phyloP scores from a whole-genome alignment of 805 yeast species.

The Spathaspora hagerdaliae region DNA sequence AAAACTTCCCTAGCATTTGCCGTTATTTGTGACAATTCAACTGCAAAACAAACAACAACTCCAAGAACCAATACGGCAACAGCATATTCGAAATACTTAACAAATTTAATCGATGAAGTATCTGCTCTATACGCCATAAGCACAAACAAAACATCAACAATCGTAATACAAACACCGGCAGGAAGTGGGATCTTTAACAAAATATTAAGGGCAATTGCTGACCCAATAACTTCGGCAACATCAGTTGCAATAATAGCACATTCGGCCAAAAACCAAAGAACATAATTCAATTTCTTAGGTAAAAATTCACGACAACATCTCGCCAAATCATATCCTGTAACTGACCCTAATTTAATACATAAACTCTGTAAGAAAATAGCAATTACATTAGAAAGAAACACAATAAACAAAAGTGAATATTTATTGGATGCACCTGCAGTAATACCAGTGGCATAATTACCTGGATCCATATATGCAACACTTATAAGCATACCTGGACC shows the following conservation, averaged over 20 bases:
- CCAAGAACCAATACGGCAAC: conserved; percentile 41
- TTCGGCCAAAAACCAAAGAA: conserved; percentile 42
- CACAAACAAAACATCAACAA: conserved; percentile 43
- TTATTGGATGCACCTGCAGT: conserved; percentile 45
- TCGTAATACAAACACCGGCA: conserved; percentile 46
- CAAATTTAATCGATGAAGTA: conserved; percentile 32
- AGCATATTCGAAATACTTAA: conserved; percentile 35
- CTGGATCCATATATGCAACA: conserved; percentile 53
- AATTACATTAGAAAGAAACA: conserved; percentile 39
- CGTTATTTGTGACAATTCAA: conserved; percentile 38
- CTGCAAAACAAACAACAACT: conserved; percentile 43
- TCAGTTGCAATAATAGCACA: conserved; percentile 49
- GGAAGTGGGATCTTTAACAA: conserved; percentile 42
- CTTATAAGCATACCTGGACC: conserved; percentile 49
- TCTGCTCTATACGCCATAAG: conserved; percentile 45
- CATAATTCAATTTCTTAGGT: conserved; percentile 36
- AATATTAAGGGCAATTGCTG: conserved; percentile 48
- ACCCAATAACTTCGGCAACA: conserved; percentile 51
- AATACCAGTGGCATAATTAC: conserved; percentile 47
- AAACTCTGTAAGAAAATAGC: conserved; percentile 45
- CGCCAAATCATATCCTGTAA: conserved; percentile 47
- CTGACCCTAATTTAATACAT: conserved; percentile 45
- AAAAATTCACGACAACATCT: conserved; percentile 38
- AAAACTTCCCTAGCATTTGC: conserved; percentile 29
- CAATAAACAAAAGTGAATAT: conserved; percentile 40